These are phyloP conservation scores for Naegleria lovaniensis DNA, from an alignment of 208 protist genomes.

Conservation along the genomic window DNA sequence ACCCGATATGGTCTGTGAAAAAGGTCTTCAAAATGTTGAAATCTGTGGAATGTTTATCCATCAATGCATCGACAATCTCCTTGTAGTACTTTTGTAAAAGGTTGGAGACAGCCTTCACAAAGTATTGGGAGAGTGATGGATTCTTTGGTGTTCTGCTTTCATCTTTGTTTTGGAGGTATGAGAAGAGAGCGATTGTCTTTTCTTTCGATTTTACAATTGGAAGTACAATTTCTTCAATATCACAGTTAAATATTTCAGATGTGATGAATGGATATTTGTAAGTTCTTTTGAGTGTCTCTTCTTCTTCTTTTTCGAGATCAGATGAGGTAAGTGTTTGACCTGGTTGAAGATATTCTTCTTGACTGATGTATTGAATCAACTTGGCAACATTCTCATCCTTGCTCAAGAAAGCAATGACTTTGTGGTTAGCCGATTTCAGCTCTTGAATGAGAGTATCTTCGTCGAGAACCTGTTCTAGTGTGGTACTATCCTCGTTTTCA, in stretches of 20 bases:
- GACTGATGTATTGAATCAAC: not conserved
- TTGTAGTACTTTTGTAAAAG: constrained; percentile 7
- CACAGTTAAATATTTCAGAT: not conserved
- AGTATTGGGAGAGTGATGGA: not conserved
- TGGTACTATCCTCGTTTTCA: not conserved
- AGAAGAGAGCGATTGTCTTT: not conserved
- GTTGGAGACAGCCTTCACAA: not conserved
- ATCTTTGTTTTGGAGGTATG: not conserved
- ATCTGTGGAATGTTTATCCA: not conserved
- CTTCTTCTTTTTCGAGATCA: not conserved
- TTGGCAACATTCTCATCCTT: constrained; percentile 7
- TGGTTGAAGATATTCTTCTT: not conserved
- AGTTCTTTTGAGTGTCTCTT: not conserved
- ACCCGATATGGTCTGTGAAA: not conserved
- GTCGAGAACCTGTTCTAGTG: not conserved
- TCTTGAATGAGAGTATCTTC: constrained; percentile 13
- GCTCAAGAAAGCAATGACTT: not conserved
- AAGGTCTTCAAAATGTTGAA: not conserved
- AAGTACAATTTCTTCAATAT: not conserved
- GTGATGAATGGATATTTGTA: constrained; percentile 9
- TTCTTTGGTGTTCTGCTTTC: not conserved
- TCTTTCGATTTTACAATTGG: not conserved
- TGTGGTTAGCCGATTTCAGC: not conserved
- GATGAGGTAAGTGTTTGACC: not conserved
- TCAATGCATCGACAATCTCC: not conserved